Evolutionary conservation across 73 alveolate genomes (phyloP).

Genomic region (Paramecium caudatum): DNA sequence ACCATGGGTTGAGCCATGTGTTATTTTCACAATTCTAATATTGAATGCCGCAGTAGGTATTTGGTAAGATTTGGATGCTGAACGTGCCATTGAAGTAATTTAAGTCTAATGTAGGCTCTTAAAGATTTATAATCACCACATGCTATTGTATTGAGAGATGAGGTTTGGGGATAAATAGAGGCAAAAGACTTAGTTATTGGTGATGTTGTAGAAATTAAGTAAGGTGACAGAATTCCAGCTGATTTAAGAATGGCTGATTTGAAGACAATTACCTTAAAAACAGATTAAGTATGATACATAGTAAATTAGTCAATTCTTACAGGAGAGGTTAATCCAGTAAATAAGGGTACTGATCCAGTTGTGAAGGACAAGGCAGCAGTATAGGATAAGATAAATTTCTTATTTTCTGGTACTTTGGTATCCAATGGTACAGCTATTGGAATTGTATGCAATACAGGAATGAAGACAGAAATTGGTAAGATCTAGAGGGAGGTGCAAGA

Average conservation of each 20-base stretch:
- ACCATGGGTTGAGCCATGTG: constrained; percentile 95
- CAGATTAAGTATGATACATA: constrained; percentile 44
- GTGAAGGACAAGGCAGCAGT: constrained; percentile 47
- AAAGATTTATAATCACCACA: constrained; percentile 89
- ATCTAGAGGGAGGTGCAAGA: constrained; percentile 92
- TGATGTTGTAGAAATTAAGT: constrained; percentile 87
- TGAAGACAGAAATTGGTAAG: constrained; percentile 97
- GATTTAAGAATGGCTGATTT: constrained; percentile 86
- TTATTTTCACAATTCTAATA: constrained; percentile 92
- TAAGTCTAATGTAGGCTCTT: constrained; percentile 78
- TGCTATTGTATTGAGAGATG: constrained; percentile 86
- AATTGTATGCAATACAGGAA: constrained; percentile 93
- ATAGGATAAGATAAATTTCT: constrained; percentile 72
- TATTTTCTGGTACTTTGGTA: constrained; percentile 91
- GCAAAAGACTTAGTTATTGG: constrained; percentile 95
- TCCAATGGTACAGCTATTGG: constrained; percentile 92
- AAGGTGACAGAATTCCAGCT: constrained; percentile 97
- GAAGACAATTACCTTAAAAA: constrained; percentile 73
- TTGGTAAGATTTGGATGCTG: constrained; percentile 98
- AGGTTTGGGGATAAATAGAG: constrained; percentile 86
- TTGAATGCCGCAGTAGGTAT: constrained; percentile 94
- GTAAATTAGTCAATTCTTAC: constrained; percentile 17
- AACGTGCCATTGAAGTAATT: constrained; percentile 90
- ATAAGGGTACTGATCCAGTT: constrained; percentile 33
- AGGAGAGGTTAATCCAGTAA: constrained; percentile 71